Conservation (phyloP, 1,139 yeast species). For the Williopsis jadinii region DNA sequence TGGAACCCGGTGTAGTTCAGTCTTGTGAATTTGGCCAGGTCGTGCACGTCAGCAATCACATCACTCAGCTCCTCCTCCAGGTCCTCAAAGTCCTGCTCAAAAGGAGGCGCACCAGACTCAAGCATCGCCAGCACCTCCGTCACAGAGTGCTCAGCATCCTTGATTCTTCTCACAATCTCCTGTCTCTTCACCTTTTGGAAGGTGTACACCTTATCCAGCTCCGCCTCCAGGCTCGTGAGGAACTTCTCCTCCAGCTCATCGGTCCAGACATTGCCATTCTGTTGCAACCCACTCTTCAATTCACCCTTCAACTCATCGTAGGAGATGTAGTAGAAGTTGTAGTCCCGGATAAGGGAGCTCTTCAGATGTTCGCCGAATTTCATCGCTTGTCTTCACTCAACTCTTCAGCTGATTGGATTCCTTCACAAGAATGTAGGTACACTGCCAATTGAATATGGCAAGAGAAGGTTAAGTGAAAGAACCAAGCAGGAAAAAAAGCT, state of each 20-base stretch:
- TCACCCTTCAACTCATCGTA: slow-evolving; percentile 86
- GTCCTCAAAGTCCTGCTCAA: slow-evolving; percentile 83
- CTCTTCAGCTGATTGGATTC: no score
- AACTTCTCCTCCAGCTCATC: slow-evolving; percentile 76
- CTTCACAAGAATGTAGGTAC: not conserved
- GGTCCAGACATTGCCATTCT: slow-evolving; percentile 57
- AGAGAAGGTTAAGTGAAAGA: no score
- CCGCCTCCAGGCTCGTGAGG: slow-evolving; percentile 64
- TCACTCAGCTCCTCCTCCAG: slow-evolving; percentile 89
- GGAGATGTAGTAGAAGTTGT: slow-evolving; percentile 81
- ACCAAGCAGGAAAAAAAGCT: no score
- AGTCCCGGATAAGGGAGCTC: slow-evolving; percentile 71
- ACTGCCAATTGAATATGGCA: no score
- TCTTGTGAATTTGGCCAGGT: slow-evolving; percentile 85
- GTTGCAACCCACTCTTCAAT: slow-evolving; percentile 55
- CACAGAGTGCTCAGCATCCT: slow-evolving; percentile 68
- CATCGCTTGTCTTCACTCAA: slow-evolving; percentile 29
- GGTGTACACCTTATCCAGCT: slow-evolving; percentile 84
- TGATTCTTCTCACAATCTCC: slow-evolving; percentile 76
- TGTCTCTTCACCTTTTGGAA: slow-evolving; percentile 84
- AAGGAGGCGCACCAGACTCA: slow-evolving; percentile 32
- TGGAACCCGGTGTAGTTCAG: slow-evolving; percentile 95
- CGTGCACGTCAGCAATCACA: slow-evolving; percentile 95
- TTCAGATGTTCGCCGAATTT: slow-evolving; percentile 75
- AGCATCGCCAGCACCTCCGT: slow-evolving; percentile 49